Base-by-base conservation (phyloP, 2,329 filamentous ascomycete genomes). In the Didymella segeticola region DNA sequence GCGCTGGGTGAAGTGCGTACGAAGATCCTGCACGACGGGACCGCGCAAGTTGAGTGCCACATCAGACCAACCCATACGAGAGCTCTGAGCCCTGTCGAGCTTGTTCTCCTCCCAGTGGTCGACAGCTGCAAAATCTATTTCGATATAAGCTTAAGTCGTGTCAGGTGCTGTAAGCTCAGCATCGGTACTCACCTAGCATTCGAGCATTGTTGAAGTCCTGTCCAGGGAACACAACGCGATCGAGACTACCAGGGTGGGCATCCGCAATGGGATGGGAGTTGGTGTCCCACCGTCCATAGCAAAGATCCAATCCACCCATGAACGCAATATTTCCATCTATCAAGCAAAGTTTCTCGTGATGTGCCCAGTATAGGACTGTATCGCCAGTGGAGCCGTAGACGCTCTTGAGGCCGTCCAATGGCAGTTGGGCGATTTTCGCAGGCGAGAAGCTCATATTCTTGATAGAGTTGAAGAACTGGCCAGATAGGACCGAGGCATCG, bases 61-160 rank as follows among this genome's bases (percentile, higher is more conserved):
- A 74, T 96, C 93, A 12, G 89, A 91, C 93, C 93, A 96, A 17
- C 92, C 92, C 91, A 96, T 96, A 55, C 93, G 85, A 2, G 90
- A 91, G 74, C 82, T 90, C 67, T 86, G 85, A 10, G 86, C 88
- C 43, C 93, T 85, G 66, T 96, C 89, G 17, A 97, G 83, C 69
- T 96, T 91, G 74, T 96, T 96, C 58, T 92, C 85, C 58, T 93
- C 84, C 85, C 88, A 96, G 57, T 95, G 83, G 17, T 83, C 76
- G 19, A 93, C 89, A 64, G 90, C 85, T 41, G 88, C 82, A 73
- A 95, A 95, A 67, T 95, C 71, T 74, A 36, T 19, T 3, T n/a
- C 3, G 5, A 3, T 33, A 37, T 72, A 53, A 71, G 64, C 17
- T 31, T 5, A 12, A 5, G 6, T 5, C 2, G 7, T 9, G 9